Evolutionary conservation across 2,329 filamentous ascomycete species (phyloP), one percentile per base, ranked within the genome.

Genomic region (Colletotrichum salicis): DNA sequence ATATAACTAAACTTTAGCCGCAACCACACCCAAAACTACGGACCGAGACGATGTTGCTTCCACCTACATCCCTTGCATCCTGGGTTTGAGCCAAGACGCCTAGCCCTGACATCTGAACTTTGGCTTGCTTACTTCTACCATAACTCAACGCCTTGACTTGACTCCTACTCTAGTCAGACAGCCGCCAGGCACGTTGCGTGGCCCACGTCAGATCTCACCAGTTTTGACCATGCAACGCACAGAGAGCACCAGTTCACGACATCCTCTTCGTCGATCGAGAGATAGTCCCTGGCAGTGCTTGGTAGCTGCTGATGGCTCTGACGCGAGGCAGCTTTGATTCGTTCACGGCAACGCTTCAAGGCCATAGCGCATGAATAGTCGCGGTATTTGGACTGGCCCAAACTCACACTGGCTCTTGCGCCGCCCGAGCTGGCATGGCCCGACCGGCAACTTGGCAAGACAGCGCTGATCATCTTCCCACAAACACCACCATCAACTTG

Each of bases 341-440:
- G 58, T 63, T 55, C 33, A 51, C n/a, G 52, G 29, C 41, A 41
- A 35, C 41, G 8, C 33, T 35, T 33, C 55, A 8, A 24, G 24
- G 68, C 58, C 64, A 58, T 45, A 68, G 58, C 64, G 68, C 52
- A 31, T 19, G 56, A 35, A 15, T 45, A 29, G 24, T 22, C 67
- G 11, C 31, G 56, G 19, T 37, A 56, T 61, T 19, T 48, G 22
- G n/a, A 13, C n/a, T n/a, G 15, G 27, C 33, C 24, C 41, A 61
- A 61, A 61, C 37, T 13, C 62, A 64, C 22, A 27, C 58, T 29
- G 54, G 37, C 15, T 63, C 58, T 55, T 59, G 33, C 65, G 58
- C 58, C n/a, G 57, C 57, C 33, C 52, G n/a, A 71, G 64, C 69
- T 63, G 55, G 70, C 62, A 59, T 27, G 33, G 48, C 71, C 54